A percentile compares a stretch with the other conserved stretches of the same genome.
phyloP scores from a whole-genome alignment of 257 asterid species.

The Verbena officinalis region DNA sequence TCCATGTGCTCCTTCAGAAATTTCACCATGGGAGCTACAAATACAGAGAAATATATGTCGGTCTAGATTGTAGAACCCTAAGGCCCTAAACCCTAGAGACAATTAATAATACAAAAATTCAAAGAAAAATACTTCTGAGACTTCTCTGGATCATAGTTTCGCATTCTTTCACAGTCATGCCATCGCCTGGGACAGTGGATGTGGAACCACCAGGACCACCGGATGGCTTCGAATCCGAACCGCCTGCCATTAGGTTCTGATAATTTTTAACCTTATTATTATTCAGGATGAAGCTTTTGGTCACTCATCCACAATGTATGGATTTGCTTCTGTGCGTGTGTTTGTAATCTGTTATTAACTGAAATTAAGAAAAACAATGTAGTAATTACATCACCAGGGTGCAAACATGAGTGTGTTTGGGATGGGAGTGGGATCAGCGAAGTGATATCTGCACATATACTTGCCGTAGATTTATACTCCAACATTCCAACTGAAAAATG shows the following conservation, averaged over 20 bases:
- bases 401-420: no score
- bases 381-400: no score
- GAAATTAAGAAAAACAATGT: no score
- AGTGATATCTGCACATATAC: no score
- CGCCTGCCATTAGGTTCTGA: constrained; percentile 21
- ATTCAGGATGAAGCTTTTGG: background rate
- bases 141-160: constrained; percentile 63
- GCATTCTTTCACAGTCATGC: constrained; percentile 61
- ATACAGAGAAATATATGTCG: constrained; percentile 9
- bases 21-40: constrained; percentile 81
- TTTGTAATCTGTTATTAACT: no score
- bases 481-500: no score
- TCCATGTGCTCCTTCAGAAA: constrained; percentile 72
- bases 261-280: background rate
- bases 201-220: constrained; percentile 14
- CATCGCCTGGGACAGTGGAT: constrained; percentile 26
- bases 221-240: constrained; percentile 1
- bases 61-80: background rate
- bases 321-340: constrained; percentile 5
- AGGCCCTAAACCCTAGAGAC: no score
- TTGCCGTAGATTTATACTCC: no score
- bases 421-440: no score
- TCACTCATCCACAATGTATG: background rate
- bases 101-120: background rate
- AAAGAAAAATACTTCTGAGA: constrained; percentile 53